Conservation (phyloP, 2,329 filamentous ascomycete species). For the Gnomoniopsis smithogilvyi region DNA sequence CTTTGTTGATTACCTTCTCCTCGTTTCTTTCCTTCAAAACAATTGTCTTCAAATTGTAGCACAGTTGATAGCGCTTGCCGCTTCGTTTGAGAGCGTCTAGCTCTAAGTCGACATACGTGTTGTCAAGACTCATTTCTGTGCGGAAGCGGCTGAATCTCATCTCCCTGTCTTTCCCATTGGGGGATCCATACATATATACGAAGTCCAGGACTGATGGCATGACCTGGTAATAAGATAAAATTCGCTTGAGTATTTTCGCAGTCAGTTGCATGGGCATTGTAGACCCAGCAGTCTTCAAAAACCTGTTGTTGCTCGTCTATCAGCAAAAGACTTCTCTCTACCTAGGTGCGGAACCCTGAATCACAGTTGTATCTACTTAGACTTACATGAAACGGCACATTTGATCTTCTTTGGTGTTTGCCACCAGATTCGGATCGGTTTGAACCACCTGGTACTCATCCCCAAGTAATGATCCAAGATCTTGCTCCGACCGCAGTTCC, state of each 20-base stretch:
- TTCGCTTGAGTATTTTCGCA: conserved; percentile 17
- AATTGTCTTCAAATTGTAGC: conserved; percentile 5
- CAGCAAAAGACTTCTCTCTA: too few relatives aligned
- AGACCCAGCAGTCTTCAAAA: background rate
- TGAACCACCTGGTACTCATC: background rate
- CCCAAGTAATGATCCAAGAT: background rate
- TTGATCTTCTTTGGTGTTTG: background rate
- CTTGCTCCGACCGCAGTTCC: background rate
- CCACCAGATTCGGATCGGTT: background rate
- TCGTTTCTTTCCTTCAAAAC: background rate
- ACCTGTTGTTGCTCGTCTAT: background rate
- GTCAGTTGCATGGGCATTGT: background rate
- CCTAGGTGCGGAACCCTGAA: too few relatives aligned
- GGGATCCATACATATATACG: conserved; percentile 32
- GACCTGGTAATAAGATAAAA: conserved; percentile 33
- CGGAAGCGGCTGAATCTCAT: conserved; percentile 34
- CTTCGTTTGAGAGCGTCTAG: conserved; percentile 28
- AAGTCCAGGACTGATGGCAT: conserved; percentile 39
- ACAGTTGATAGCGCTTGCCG: conserved; percentile 29
- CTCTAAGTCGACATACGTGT: conserved; percentile 11
- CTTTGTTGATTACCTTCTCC: background rate
- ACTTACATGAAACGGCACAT: conserved; percentile 1
- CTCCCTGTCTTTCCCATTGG: conserved; percentile 26
- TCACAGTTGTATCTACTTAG: too few relatives aligned
- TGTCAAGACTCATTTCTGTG: conserved; percentile 26